Percentiles rank a stretch among this genome's conserved stretches.
Conservation (phyloP, 2,329 filamentous ascomycete genomes). For the Colletotrichum truncatum region DNA sequence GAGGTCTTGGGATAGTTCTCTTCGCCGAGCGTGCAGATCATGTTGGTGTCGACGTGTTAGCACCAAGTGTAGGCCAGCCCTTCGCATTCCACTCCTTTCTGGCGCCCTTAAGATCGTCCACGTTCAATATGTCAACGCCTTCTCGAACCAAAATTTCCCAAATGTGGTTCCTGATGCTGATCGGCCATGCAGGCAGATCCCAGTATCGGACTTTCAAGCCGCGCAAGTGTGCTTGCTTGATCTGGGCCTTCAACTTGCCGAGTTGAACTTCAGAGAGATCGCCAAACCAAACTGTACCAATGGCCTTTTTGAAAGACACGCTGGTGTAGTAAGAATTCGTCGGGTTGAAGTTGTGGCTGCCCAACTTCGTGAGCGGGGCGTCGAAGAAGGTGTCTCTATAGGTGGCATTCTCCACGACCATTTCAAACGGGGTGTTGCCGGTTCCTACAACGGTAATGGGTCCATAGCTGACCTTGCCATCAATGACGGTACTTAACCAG, state of each 20-base stretch:
- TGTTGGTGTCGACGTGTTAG: background rate
- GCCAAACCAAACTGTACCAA: slow-evolving; percentile 60
- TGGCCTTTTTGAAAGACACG: slow-evolving; percentile 59
- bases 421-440: slow-evolving; percentile 69
- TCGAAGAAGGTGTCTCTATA: slow-evolving; percentile 74
- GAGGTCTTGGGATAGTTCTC: too few relatives aligned
- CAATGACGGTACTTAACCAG: slow-evolving; percentile 65
- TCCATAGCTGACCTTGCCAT: slow-evolving; percentile 58
- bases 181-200: slow-evolving; percentile 67
- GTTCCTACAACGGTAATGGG: slow-evolving; percentile 76
- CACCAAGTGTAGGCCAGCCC: slow-evolving; percentile 19
- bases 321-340: slow-evolving; percentile 75
- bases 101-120: slow-evolving; percentile 64
- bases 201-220: slow-evolving; percentile 69
- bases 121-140: slow-evolving; percentile 69
- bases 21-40: too few relatives aligned
- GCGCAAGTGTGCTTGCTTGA: slow-evolving; percentile 58
- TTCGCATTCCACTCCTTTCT: slow-evolving; percentile 46
- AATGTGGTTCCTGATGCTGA: slow-evolving; percentile 60
- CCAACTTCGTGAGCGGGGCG: slow-evolving; percentile 62
- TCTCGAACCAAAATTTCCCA: slow-evolving; percentile 65
- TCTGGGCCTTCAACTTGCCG: slow-evolving; percentile 51
- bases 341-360: slow-evolving; percentile 49
- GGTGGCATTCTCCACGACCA: slow-evolving; percentile 59
- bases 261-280: slow-evolving; percentile 56